Percentiles rank a stretch among this genome's conserved stretches.
Conservation (phyloP, 2,329 filamentous ascomycete genomes). For the Aschersonia sp. region DNA sequence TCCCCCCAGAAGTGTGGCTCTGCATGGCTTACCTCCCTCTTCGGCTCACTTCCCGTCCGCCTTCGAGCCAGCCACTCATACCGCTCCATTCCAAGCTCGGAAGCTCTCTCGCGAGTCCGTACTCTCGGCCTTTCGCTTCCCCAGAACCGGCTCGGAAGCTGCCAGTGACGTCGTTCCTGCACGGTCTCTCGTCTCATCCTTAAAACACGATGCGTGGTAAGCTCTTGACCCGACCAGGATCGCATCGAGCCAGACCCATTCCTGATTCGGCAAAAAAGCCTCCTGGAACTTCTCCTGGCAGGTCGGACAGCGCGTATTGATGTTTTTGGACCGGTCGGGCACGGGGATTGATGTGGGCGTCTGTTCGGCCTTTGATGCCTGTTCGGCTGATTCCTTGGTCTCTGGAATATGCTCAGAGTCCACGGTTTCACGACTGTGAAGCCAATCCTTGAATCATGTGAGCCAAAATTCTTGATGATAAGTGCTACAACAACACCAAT, state of each 20-base stretch:
- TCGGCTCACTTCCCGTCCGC: not conserved
- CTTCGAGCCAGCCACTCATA: slow-evolving; percentile 7
- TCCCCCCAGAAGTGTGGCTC: too few species aligned
- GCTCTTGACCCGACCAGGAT: slow-evolving; percentile 63
- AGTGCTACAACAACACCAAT: too few species aligned
- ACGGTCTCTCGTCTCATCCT: slow-evolving; percentile 60
- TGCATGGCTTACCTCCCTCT: too few species aligned
- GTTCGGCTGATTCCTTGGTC: slow-evolving; percentile 16
- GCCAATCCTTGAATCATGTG: slow-evolving; percentile 58
- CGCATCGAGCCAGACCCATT: slow-evolving; percentile 95
- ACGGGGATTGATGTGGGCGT: slow-evolving; percentile 63
- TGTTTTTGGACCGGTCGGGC: slow-evolving; percentile 60
- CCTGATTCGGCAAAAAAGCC: slow-evolving; percentile 82
- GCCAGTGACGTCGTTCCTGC: slow-evolving; percentile 26
- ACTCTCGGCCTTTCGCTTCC: slow-evolving; percentile 64
- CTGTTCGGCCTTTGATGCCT: slow-evolving; percentile 21
- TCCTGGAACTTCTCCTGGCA: slow-evolving; percentile 93
- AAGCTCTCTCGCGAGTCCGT: slow-evolving; percentile 23
- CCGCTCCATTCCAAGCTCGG: slow-evolving; percentile 19
- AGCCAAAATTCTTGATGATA: slow-evolving; percentile 6
- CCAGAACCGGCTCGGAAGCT: slow-evolving; percentile 51
- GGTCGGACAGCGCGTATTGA: slow-evolving; percentile 75
- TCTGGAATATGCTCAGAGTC: slow-evolving; percentile 41
- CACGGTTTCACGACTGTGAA: slow-evolving; percentile 67
- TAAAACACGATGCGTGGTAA: slow-evolving; percentile 82